A percentile compares a stretch with the other conserved stretches of the same genome.
Evolutionary conservation across 441 rosid species (phyloP).

Genomic region (Aleurites moluccanus): DNA sequence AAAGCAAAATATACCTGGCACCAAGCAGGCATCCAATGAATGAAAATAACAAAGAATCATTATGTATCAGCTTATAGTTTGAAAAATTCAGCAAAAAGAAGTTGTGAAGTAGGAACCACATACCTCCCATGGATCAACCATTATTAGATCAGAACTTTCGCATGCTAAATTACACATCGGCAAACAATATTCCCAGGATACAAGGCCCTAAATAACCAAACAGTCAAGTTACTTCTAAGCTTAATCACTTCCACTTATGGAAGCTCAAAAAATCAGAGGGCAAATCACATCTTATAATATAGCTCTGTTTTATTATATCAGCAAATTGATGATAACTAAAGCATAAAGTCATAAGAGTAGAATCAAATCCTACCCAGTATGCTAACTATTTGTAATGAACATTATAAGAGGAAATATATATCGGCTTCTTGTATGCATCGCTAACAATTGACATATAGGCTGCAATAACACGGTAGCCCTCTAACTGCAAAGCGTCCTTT

Average conservation of each 20-base stretch:
- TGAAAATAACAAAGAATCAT: background rate
- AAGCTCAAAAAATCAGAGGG: background rate
- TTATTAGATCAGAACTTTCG: slow-evolving; percentile 70
- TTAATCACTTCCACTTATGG: background rate
- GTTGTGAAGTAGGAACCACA: background rate
- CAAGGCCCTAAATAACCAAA: slow-evolving; percentile 56
- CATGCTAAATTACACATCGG: slow-evolving; percentile 75
- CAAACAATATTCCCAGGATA: slow-evolving; percentile 66
- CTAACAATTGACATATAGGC: slow-evolving; percentile 92
- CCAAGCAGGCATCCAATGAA: background rate
- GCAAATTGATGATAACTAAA: background rate
- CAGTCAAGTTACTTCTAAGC: slow-evolving; percentile 6
- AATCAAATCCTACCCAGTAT: background rate
- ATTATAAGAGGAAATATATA: slow-evolving; percentile 20
- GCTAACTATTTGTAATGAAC: background rate
- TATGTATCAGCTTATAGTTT: background rate
- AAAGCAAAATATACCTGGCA: background rate
- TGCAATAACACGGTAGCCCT: slow-evolving; percentile 75
- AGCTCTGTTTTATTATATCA: background rate
- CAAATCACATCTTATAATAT: no score
- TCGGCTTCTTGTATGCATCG: slow-evolving; percentile 82
- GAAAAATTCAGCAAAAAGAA: background rate
- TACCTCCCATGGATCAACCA: slow-evolving; percentile 99
- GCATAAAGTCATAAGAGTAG: background rate
- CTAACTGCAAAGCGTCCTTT: slow-evolving; percentile 62